Evolutionary conservation across 768 basidiomycete genomes (phyloP), one percentile per base, ranked within the genome.

Genomic region (Leccinum longicurvipes): DNA sequence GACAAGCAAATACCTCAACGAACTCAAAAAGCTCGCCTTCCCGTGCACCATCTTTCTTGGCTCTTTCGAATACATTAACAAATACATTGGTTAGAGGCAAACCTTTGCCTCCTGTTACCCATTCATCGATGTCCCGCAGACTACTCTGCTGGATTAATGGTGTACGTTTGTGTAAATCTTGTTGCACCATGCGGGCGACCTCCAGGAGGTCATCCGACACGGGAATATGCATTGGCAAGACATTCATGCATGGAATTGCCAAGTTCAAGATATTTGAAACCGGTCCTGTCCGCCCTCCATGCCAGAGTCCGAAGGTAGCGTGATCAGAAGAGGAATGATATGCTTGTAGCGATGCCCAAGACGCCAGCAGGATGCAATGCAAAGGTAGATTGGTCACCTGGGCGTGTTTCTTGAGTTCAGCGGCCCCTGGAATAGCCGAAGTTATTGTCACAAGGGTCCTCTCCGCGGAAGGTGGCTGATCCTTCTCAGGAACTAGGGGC

Each of bases 391-490:
- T 64, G 17, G 65, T 56, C 3, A 53, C 48, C 10, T 76, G 66
- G 63, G 83, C 74, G 64, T 76, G 59, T 59, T 78, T 58, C 74
- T 82, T 77, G 67, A 80, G 60, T 63, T 73, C n/a, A 60, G 76
- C 50, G 67, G 73, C 51, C 67, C 76, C 67, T 68, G 75, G 67
- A 69, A 82, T 60, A 72, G 76, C 70, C 63, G 78, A 36, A 70
- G 74, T 59, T 62, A 78, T 61, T 9, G 62, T 66, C n/a, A 64
- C 56, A 9, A 71, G 42, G 42, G 53, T 58, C 48, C 53, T 54
- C 25, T 49, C 47, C 24, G 17, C n/a, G 42, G 49, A 41, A 17
- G n/a, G 19, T 28, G 36, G 24, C 50, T 24, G 29, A 51, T 47
- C 27, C 27, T 51, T 39, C 27, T 53, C 42, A 23, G 45, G 14